These are phyloP conservation scores for Dunaliella primolecta DNA, from an alignment of 139 green algal species.

Conservation along the genomic window DNA sequence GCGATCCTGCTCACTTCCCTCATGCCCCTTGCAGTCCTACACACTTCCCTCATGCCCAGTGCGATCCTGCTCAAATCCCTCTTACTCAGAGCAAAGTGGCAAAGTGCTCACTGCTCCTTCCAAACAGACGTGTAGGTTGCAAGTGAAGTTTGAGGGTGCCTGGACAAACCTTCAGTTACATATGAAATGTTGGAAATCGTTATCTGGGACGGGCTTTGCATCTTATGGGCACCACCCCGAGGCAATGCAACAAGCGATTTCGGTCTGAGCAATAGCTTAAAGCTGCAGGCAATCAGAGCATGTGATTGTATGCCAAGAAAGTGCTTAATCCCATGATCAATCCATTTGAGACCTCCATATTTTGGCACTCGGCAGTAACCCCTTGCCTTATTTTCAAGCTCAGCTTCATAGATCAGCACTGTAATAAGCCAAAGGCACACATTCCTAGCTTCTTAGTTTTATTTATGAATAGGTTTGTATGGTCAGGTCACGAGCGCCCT, in stretches of 20 bases:
- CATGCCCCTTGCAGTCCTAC: too few relatives aligned
- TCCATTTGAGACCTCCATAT: not conserved
- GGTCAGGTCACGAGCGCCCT: too few relatives aligned
- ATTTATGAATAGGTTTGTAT: too few relatives aligned
- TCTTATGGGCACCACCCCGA: not conserved
- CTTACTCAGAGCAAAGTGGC: not conserved
- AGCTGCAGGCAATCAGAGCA: not conserved
- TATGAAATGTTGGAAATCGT: not conserved
- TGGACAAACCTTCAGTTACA: not conserved
- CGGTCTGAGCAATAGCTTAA: not conserved
- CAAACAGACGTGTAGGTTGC: too few relatives aligned
- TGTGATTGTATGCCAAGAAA: not conserved
- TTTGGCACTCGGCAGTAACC: not conserved
- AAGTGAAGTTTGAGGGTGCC: not conserved
- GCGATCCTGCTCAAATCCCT: not conserved
- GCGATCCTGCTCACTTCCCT: too few relatives aligned
- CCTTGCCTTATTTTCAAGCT: not conserved
- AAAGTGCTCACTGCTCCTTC: not conserved
- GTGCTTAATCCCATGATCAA: not conserved
- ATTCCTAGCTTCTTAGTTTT: too few relatives aligned
- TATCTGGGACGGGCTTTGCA: not conserved
- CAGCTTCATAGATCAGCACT: not conserved
- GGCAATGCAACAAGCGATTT: not conserved
- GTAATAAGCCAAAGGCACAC: too few relatives aligned
- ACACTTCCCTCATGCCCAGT: not conserved